Base-by-base conservation (phyloP, 2,329 filamentous ascomycete genomes). In the Phaeosphaeriaceae sp. region DNA sequence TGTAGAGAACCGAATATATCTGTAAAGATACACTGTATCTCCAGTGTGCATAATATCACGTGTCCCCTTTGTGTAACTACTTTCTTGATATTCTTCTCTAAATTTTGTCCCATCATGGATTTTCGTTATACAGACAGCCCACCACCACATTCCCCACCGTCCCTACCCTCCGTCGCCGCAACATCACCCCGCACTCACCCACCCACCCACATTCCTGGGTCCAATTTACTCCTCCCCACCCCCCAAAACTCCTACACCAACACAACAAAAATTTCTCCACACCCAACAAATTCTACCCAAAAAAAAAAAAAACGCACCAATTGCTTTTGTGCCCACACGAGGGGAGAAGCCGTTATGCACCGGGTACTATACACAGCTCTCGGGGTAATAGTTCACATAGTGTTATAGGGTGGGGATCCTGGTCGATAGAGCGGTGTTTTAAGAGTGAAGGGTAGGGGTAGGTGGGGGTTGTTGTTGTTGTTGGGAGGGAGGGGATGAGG, bases 331-430 rank as follows among this genome's bases (percentile, higher is more conserved):
- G 17, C 44, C 18, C 15, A 26, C n/a, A 6, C 5, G 13, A 13
- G 28, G 21, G 16, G 6, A 46, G 18, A 28, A 13, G 9, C 6
- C 17, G 12, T 36, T 12, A 43, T 44, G 46, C 46, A 28, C 15
- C 40, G 46, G 34, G 46, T 48, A 43, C 40, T 48, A 48, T 48
- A 23, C n/a, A 33, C 42, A 38, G 17, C 46, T 43, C 34, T 39
- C 46, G 40, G 4, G 17, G 11, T n/a, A 6, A 39, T 40, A 44
- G 11, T 37, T 13, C 13, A 12, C 20, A 44, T 15, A 49, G 29
- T 49, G 28, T 36, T 45, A 45, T 49, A 49, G 41, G 18, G 23
- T 9, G n/a, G 13, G 1, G 9, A 43, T 43, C 41, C 41, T 34
- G n/a, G 41, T 20, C 17, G 18, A 35, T 26, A 26, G 35, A 20